Base-by-base conservation (phyloP, 2,329 filamentous ascomycete species). In the Tolypocladium tundrense region DNA sequence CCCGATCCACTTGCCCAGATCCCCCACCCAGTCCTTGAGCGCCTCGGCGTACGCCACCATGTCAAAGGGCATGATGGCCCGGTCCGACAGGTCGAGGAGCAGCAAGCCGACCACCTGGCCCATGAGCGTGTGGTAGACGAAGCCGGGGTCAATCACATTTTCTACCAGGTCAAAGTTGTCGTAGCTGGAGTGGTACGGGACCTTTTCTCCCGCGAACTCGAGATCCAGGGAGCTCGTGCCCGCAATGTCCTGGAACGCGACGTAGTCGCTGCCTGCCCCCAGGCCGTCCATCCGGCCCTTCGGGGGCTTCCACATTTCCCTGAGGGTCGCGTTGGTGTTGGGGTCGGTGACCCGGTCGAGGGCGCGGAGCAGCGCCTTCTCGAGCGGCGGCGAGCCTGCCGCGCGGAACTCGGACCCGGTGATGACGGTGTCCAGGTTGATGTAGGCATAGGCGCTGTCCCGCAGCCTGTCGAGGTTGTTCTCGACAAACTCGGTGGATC, bases 401-500 rank as follows among this genome's bases (percentile, higher is more conserved):
- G 90, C 93, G 62, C 82, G 81, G 68, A 99, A 91, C 13, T 87
- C 79, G 56, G 78, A 74, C 7, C 94, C 94, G 2, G 83, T 82
- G 4, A 97, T 86, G 40, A 88, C 93, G 1, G 86, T 84, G 69
- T 93, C 93, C 45, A 99, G 86, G 67, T 99, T 99, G 63, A 99
- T 79, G 67, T 99, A 99, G 11, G 89, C 92, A 62, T 90, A 85
- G 0, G 84, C 93, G 65, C 94, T 82, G 21, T 81, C 76, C 48
- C 90, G 87, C 8, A 99, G 79, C 3, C 76, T 71, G 0, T 92
- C 85, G 35, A 91, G 78, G 64, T 93, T 87, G 53, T 88, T 87
- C 74, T 99, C 94, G 52, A 99, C 94, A 67, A 88, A 93, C 71
- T 99, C 94, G 1, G 94, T 97, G 13, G 91, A 96, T 10, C 94